Percentiles rank a stretch among this genome's conserved stretches.
phyloP scores from a whole-genome alignment of 2,329 filamentous ascomycete species.

The Diaporthe caulivora region DNA sequence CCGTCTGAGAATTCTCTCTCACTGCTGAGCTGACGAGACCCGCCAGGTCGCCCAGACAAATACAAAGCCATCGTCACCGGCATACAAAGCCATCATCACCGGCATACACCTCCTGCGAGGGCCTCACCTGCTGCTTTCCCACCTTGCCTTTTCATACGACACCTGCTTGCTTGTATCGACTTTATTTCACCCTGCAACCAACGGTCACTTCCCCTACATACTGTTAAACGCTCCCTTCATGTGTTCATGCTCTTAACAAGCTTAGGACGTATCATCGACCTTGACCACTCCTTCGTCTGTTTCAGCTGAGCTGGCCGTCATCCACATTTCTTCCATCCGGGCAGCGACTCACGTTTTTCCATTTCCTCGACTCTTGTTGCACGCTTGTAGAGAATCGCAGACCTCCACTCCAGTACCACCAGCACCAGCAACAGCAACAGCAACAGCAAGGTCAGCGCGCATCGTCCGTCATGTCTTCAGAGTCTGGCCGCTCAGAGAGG shows the following conservation, averaged over 20 bases:
- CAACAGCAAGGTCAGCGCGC: background rate
- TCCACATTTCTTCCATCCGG: background rate
- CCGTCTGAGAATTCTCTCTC: background rate
- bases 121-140: too few species aligned
- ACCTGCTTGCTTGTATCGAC: background rate
- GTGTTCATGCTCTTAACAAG: constrained; percentile 14
- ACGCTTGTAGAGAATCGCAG: background rate
- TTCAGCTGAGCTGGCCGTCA: constrained; percentile 27
- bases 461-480: constrained; percentile 43
- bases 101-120: background rate
- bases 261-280: constrained; percentile 8
- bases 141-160: background rate
- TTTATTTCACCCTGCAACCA: background rate
- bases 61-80: constrained; percentile 19
- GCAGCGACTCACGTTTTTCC: background rate
- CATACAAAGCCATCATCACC: constrained; percentile 11
- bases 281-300: constrained; percentile 9
- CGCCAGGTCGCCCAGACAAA: background rate
- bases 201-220: constrained; percentile 16
- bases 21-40: constrained; percentile 24
- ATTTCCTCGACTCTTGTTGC: background rate
- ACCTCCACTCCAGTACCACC: too few species aligned
- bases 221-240: constrained; percentile 5
- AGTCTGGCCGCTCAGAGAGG: constrained; percentile 43
- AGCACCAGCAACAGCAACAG: too few species aligned